These are phyloP conservation scores for Ilex asprella DNA, from an alignment of 257 asterid genomes.

Conservation along the genomic window DNA sequence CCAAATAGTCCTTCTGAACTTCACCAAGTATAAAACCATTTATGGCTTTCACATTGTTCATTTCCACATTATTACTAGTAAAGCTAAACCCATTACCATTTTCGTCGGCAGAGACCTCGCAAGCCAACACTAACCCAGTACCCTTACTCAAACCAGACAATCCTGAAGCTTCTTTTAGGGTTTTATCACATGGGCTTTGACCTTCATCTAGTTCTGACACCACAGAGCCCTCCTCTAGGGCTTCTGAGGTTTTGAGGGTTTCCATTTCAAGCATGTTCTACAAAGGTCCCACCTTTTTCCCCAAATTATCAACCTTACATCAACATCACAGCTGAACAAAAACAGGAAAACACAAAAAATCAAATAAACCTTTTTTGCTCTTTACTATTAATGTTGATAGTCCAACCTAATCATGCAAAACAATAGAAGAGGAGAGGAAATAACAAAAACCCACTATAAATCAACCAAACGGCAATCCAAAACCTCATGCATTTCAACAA, in stretches of 20 bases:
- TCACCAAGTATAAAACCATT: slow-evolving; percentile 12
- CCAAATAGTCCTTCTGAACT: slow-evolving; percentile 12
- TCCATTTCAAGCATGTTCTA: neutral
- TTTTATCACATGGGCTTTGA: slow-evolving; percentile 19
- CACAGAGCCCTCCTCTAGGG: neutral
- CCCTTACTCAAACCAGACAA: slow-evolving; percentile 21
- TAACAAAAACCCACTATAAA: neutral
- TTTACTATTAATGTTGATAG: too few species aligned
- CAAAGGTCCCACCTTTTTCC: neutral
- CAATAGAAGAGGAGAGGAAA: too few species aligned
- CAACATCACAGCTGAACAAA: neutral
- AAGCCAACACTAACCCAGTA: slow-evolving; percentile 16
- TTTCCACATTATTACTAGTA: slow-evolving; percentile 9
- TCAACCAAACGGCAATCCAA: neutral
- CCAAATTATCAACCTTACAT: neutral
- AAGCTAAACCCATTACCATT: slow-evolving; percentile 10
- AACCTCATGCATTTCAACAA: too few species aligned
- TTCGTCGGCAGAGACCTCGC: slow-evolving; percentile 1
- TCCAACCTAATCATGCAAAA: neutral
- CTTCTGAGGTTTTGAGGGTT: neutral
- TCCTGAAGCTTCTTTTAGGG: slow-evolving; percentile 20
- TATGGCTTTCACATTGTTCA: slow-evolving; percentile 11
- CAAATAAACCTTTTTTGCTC: too few species aligned
- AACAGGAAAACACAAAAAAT: neutral
- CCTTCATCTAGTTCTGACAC: neutral